Evolutionary conservation across 495 filamentous ascomycete species (phyloP).

Genomic region (Xylaria palmicola): DNA sequence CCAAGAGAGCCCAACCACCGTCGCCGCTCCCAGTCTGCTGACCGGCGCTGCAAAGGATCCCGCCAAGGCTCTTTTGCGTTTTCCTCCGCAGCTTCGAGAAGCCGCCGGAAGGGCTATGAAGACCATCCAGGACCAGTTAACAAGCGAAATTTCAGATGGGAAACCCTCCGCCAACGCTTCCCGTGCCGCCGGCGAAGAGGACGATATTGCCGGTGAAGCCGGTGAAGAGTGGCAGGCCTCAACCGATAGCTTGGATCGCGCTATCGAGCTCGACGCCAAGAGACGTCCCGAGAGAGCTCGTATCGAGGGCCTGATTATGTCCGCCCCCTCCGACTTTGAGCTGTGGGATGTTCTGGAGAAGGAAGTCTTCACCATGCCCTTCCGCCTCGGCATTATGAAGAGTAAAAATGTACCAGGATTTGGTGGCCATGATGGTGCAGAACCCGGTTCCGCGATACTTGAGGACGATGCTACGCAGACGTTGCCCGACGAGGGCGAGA

Average conservation of each 20-base stretch:
- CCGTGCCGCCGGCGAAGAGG: slow-evolving; percentile 18
- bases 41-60: slow-evolving; percentile 25
- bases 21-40: slow-evolving; percentile 10
- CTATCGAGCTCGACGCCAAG: slow-evolving; percentile 34
- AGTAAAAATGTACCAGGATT: not conserved
- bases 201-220: slow-evolving; percentile 28
- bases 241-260: slow-evolving; percentile 22
- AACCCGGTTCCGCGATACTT: not conserved
- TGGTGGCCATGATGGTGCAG: not conserved
- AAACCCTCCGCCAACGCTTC: not conserved
- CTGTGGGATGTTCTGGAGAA: slow-evolving; percentile 71
- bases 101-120: slow-evolving; percentile 40
- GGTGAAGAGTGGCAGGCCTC: slow-evolving; percentile 27
- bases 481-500: not conserved
- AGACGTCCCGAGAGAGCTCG: slow-evolving; percentile 40
- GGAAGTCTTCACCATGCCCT: slow-evolving; percentile 65
- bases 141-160: not conserved
- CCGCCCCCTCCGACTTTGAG: slow-evolving; percentile 59
- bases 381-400: slow-evolving; percentile 34
- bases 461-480: not conserved
- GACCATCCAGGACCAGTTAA: slow-evolving; percentile 24
- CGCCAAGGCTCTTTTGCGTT: slow-evolving; percentile 37
- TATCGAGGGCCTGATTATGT: slow-evolving; percentile 49
- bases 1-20: slow-evolving; percentile 11
- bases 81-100: slow-evolving; percentile 39